phyloP scores from a whole-genome alignment of 352 stramenopile genomes.

The Globisporangium emineosum region DNA sequence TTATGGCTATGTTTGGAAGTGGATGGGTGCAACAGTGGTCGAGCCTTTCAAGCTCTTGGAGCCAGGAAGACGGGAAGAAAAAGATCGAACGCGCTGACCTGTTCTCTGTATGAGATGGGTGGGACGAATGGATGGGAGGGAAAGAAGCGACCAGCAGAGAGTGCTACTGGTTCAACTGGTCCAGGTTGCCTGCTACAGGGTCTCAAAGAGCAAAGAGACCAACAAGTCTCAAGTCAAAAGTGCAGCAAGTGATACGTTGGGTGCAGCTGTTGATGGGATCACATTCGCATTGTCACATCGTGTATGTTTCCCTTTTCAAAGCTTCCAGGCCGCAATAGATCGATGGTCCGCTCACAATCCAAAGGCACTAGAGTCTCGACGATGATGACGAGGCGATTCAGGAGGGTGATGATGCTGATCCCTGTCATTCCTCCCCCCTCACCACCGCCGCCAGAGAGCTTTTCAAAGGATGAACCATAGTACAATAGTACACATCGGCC shows the following conservation, averaged over 20 bases:
- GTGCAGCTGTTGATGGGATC: constrained; percentile 1
- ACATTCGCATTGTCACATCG: constrained; percentile 6
- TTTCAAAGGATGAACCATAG: no score
- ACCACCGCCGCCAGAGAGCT: no score
- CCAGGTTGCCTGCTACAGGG: no score
- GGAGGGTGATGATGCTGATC: no score
- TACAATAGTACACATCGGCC: no score
- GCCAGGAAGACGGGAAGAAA: neutral
- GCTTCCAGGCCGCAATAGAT: no score
- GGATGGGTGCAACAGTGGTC: neutral
- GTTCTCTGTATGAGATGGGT: neutral
- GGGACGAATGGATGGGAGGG: neutral
- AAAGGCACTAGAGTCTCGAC: neutral
- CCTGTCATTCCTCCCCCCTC: no score
- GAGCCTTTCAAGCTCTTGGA: neutral
- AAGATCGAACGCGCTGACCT: neutral
- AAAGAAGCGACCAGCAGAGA: neutral
- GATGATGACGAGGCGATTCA: neutral
- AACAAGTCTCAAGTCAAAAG: neutral
- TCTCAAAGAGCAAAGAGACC: no score
- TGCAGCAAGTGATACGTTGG: neutral
- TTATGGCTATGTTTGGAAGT: neutral
- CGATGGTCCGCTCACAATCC: no score
- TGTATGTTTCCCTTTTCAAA: no score
- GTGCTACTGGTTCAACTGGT: neutral